Conservation (phyloP, 2,329 filamentous ascomycete genomes). For the Pyrenochaeta sp. region DNA sequence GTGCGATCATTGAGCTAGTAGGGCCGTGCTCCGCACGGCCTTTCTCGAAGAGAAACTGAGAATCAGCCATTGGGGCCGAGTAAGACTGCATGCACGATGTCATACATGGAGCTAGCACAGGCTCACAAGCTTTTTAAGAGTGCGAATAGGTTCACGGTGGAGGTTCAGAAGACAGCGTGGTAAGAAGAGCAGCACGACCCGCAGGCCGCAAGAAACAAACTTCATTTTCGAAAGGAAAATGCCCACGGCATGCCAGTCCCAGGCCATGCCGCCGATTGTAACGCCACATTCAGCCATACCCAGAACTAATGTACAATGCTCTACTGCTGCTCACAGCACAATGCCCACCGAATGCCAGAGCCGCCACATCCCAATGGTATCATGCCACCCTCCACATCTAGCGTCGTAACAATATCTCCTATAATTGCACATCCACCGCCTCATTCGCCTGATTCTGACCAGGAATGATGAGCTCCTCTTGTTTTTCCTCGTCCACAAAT, state of each 20-base stretch:
- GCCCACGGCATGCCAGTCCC: not conserved
- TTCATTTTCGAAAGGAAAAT: constrained; percentile 9
- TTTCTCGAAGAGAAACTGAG: no score
- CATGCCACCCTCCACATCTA: constrained; percentile 11
- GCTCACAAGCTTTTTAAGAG: not conserved
- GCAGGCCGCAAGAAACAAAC: constrained; percentile 10
- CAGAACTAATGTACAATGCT: constrained; percentile 39
- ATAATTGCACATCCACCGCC: constrained; percentile 31
- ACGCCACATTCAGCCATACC: constrained; percentile 23
- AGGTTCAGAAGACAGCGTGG: constrained; percentile 3
- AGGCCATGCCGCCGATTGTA: constrained; percentile 11
- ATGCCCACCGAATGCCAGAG: constrained; percentile 4
- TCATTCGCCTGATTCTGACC: constrained; percentile 40
- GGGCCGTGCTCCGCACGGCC: no score
- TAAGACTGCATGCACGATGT: constrained; percentile 7
- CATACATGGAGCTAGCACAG: not conserved
- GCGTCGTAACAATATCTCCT: constrained; percentile 6
- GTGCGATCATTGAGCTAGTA: no score
- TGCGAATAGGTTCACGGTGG: no score
- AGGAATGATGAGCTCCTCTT: constrained; percentile 78
- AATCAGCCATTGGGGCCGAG: no score
- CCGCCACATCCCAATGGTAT: constrained; percentile 20
- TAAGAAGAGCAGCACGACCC: constrained; percentile 10
- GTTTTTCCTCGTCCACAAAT: constrained; percentile 76
- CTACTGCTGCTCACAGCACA: constrained; percentile 9